Conservation (phyloP, 1,284 basidiomycete species). For the Trichosporon sp. region DNA sequence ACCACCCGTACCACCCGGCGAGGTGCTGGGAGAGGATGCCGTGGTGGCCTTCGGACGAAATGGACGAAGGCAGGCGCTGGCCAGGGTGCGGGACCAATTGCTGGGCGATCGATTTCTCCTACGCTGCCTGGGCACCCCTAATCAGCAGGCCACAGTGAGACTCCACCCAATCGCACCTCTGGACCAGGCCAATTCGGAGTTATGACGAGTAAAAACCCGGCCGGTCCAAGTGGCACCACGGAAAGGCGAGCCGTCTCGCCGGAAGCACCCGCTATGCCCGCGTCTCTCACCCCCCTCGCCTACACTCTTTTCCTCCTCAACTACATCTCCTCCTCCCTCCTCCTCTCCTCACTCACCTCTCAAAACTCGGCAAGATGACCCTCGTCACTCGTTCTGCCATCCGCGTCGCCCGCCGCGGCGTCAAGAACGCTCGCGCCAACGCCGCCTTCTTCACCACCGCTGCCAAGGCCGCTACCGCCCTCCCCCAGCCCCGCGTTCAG, state of each 20-base stretch:
- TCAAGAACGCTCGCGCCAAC: slow-evolving; percentile 44
- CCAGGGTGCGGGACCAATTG: not conserved
- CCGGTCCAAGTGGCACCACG: not conserved
- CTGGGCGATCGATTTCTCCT: not conserved
- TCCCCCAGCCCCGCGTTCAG: slow-evolving; percentile 35
- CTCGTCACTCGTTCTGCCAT: slow-evolving; percentile 49
- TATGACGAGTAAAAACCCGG: slow-evolving; percentile 12
- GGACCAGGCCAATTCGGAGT: not conserved
- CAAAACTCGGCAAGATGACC: slow-evolving; percentile 40
- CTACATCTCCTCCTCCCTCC: slow-evolving; percentile 14
- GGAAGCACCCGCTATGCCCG: slow-evolving; percentile 1
- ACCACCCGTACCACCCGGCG: too few species aligned
- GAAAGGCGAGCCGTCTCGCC: not conserved
- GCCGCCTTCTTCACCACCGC: slow-evolving; percentile 48
- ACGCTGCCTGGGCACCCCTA: not conserved
- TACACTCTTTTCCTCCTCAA: slow-evolving; percentile 1
- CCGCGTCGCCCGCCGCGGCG: slow-evolving; percentile 46
- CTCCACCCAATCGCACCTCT: not conserved
- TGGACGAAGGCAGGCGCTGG: not conserved
- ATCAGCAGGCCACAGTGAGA: not conserved
- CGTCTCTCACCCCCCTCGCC: slow-evolving; percentile 4
- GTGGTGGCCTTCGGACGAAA: not conserved
- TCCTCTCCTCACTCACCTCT: slow-evolving; percentile 15
- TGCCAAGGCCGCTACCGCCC: slow-evolving; percentile 37
- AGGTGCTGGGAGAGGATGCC: not conserved